phyloP scores from a whole-genome alignment of 2,329 filamentous ascomycete genomes.

The Malbranchea cinnamomea region DNA sequence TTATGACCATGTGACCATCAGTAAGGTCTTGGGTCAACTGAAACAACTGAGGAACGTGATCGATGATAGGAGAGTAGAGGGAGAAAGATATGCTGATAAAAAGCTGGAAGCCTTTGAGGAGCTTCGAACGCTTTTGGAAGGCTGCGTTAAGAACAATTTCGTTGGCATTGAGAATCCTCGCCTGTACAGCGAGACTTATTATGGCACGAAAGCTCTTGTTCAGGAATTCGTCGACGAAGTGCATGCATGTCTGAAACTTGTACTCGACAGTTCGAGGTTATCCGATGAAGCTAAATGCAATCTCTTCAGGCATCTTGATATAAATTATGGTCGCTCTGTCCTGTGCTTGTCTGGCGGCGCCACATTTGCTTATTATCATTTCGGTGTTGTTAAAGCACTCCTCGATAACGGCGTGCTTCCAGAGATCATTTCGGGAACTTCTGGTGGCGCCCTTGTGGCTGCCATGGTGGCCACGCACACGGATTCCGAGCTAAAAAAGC shows the following conservation, averaged over 20 bases:
- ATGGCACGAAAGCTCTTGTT: slow-evolving; percentile 87
- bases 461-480: slow-evolving; percentile 78
- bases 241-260: slow-evolving; percentile 43
- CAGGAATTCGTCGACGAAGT: slow-evolving; percentile 76
- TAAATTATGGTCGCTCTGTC: slow-evolving; percentile 84
- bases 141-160: slow-evolving; percentile 96
- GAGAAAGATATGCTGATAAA: slow-evolving; percentile 14
- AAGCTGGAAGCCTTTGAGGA: slow-evolving; percentile 50
- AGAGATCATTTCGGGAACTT: slow-evolving; percentile 91
- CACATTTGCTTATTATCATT: slow-evolving; percentile 92
- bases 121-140: slow-evolving; percentile 63
- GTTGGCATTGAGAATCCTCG: slow-evolving; percentile 85
- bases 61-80: slow-evolving; percentile 30
- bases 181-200: slow-evolving; percentile 95
- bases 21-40: slow-evolving; percentile 62
- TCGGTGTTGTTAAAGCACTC: slow-evolving; percentile 79
- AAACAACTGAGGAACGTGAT: slow-evolving; percentile 26
- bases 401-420: slow-evolving; percentile 75
- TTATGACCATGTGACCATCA: slow-evolving; percentile 78
- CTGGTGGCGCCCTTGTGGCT: slow-evolving; percentile 80
- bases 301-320: slow-evolving; percentile 75
- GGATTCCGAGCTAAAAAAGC: slow-evolving; percentile 71
- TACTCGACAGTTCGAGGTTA: slow-evolving; percentile 54
- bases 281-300: slow-evolving; percentile 57
- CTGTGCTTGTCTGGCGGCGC: slow-evolving; percentile 87